A percentile compares a stretch with the other conserved stretches of the same genome.
These are phyloP conservation scores for Moesziomyces sp. DNA, from an alignment of 1,284 basidiomycete species.

Conservation along the genomic window DNA sequence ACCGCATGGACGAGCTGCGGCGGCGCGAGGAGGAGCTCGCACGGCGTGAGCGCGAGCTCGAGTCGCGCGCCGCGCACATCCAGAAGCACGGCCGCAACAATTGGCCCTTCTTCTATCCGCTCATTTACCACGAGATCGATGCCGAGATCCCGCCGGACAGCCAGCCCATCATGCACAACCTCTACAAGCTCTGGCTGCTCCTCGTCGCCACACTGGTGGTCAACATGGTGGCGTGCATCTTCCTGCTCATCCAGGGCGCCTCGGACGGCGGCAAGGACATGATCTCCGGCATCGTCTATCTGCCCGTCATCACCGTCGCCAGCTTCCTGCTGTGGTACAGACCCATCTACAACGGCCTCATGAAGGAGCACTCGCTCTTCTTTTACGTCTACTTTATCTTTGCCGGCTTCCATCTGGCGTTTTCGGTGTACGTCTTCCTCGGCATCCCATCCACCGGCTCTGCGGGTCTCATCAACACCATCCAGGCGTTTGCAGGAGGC, in stretches of 20 bases:
- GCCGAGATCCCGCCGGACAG: slow-evolving; percentile 88
- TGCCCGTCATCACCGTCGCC: slow-evolving; percentile 80
- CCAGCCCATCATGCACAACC: slow-evolving; percentile 80
- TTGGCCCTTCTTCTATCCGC: slow-evolving; percentile 89
- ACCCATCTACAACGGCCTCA: slow-evolving; percentile 95
- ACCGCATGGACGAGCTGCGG: slow-evolving; percentile 75
- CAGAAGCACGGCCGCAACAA: slow-evolving; percentile 85
- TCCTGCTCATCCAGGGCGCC: slow-evolving; percentile 81
- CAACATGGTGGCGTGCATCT: slow-evolving; percentile 91
- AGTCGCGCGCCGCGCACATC: slow-evolving; percentile 74
- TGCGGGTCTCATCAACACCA: slow-evolving; percentile 92
- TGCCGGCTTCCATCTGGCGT: slow-evolving; percentile 89
- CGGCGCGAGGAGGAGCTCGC: slow-evolving; percentile 83
- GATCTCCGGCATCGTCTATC: slow-evolving; percentile 77
- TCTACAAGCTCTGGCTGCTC: slow-evolving; percentile 71
- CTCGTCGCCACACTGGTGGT: slow-evolving; percentile 78
- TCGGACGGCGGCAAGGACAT: slow-evolving; percentile 82
- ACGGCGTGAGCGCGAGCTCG: slow-evolving; percentile 78
- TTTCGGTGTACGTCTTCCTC: slow-evolving; percentile 73
- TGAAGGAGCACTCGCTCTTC: slow-evolving; percentile 77
- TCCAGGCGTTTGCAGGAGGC: slow-evolving; percentile 71
- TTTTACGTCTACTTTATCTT: slow-evolving; percentile 72
- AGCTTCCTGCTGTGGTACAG: slow-evolving; percentile 88
- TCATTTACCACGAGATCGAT: slow-evolving; percentile 90
- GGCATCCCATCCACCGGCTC: slow-evolving; percentile 80